Evolutionary conservation across 2,329 filamentous ascomycete species (phyloP), one percentile per base, ranked within the genome.

Genomic region (Graphilbum ipis-grandicollis): DNA sequence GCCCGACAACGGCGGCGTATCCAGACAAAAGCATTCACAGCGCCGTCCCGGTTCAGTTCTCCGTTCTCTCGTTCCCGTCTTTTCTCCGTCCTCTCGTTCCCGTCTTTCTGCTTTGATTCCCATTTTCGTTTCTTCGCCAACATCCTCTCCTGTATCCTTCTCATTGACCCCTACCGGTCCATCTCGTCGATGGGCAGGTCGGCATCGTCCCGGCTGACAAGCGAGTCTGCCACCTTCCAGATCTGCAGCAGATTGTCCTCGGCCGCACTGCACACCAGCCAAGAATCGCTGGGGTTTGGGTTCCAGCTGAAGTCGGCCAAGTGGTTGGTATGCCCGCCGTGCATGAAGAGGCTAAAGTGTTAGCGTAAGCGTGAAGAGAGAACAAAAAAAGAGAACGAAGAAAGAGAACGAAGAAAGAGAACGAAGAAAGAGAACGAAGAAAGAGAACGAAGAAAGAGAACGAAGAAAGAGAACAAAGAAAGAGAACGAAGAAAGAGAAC

Each of bases 251-350:
- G 65, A 52, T 98, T 98, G 60, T 98, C 90, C 54, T 98, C 92
- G 1, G 88, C 90, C 14, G 90, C 86, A 42, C 82, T 93, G 55
- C 85, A 86, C 46, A 98, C 81, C 38, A 94, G 73, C 92, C 92
- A 98, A 5, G 88, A 86, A 50, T 94, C 85, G 53, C 92, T 93
- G 47, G 75, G 74, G 53, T 93, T 93, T 47, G 75, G 74, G 57
- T 98, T 98, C 88, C 88, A 98, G 59, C 80, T 88, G 52, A 98
- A 98, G 57, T 98, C 92, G 26, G 83, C 85, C 43, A 98, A 74
- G 46, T 92, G 80, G 59, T 94, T 94, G 10, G 90, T 98, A 62
- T 98, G 92, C 23, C 90, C 90, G 42, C 90, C 90, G 51, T 98
- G 90, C 86, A 98, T 96, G 60, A 98, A 98, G 2, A 98, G 63